Percentiles rank a stretch among this genome's conserved stretches.
phyloP scores from a whole-genome alignment of 495 filamentous ascomycete genomes.

The Aspergillus egyptiacus region DNA sequence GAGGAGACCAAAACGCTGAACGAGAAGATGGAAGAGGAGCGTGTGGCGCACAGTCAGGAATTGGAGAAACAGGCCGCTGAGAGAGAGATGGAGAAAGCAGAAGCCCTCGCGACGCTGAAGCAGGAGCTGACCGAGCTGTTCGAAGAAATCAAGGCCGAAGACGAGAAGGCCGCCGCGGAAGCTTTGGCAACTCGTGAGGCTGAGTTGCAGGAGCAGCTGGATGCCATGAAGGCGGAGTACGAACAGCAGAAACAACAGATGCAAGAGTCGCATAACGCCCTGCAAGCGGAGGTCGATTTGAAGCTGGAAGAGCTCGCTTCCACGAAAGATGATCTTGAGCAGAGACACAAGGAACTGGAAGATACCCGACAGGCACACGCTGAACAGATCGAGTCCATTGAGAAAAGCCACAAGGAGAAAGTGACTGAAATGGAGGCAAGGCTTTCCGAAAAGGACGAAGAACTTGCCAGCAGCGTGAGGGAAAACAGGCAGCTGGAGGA shows the following conservation, averaged over 20 bases:
- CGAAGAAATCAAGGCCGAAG: constrained; percentile 45
- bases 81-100: constrained; percentile 30
- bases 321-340: constrained; percentile 27
- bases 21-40: constrained; percentile 38
- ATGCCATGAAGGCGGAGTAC: constrained; percentile 36
- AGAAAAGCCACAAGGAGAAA: constrained; percentile 27
- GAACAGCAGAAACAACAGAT: constrained; percentile 40
- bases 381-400: constrained; percentile 25
- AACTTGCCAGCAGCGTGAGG: constrained; percentile 33
- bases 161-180: constrained; percentile 38
- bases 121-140: constrained; percentile 42
- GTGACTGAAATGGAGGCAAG: constrained; percentile 35
- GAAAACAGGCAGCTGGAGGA: constrained; percentile 46
- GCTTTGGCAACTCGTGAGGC: constrained; percentile 36
- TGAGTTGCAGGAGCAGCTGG: constrained; percentile 33
- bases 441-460: constrained; percentile 35
- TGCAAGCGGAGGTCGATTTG: constrained; percentile 33
- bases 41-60: constrained; percentile 32
- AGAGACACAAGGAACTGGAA: constrained; percentile 27
- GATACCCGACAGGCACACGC: constrained; percentile 29
- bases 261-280: constrained; percentile 34
- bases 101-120: constrained; percentile 36
- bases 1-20: constrained; percentile 48
- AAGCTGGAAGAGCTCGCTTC: constrained; percentile 32
- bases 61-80: constrained; percentile 27